Base-by-base conservation (phyloP, 192 early-diverging fungal species). In the Phycomyces nitens region DNA sequence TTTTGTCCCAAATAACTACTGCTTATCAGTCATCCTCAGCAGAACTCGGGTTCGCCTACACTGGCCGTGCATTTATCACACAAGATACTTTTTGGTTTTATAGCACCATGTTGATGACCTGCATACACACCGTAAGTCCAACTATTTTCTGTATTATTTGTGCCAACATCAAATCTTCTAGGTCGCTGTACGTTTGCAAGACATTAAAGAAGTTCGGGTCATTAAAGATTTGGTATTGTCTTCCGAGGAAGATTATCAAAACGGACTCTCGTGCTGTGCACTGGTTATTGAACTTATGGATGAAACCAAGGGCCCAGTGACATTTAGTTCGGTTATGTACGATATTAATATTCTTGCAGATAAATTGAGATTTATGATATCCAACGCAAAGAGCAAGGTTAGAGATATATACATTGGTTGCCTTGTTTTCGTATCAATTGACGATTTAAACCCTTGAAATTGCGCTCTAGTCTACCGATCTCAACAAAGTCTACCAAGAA, bases 61-160 rank as follows among this genome's bases (percentile, higher is more conserved):
- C 82, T 24, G 86, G 86, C 0, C 77, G 82, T 47, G 69, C 80
- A 11, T 88, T 77, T 61, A 40, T 88, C 7, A 87, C 85, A 1
- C 87, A 88, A 66, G 77, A 87, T 38, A 77, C 69, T 1, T 66
- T 88, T 18, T 88, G 86, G 61, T 87, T 88, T 38, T 80, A 87
- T 40, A 73, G 71, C 51, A 87, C 82, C 18, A 79, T 80, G 39
- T 72, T 87, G 26, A 78, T 88, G 70, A 79, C 83, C 1, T 83
- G 84, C 43, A 68, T 88, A 21, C 76, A 72, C 41, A 79, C 81
- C 5, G 78, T 88, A 75, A 56, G 62, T 47, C 9, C 12, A 52
- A 6, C 12, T 47, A 7, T 14, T 47, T n/a, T 47, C 12, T 47
- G 11, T 6, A n/a, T 47, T 50, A 62, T 18, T 49, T 53, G 2